phyloP scores from a whole-genome alignment of 768 basidiomycete genomes.

The Tricholoma furcatifolium region DNA sequence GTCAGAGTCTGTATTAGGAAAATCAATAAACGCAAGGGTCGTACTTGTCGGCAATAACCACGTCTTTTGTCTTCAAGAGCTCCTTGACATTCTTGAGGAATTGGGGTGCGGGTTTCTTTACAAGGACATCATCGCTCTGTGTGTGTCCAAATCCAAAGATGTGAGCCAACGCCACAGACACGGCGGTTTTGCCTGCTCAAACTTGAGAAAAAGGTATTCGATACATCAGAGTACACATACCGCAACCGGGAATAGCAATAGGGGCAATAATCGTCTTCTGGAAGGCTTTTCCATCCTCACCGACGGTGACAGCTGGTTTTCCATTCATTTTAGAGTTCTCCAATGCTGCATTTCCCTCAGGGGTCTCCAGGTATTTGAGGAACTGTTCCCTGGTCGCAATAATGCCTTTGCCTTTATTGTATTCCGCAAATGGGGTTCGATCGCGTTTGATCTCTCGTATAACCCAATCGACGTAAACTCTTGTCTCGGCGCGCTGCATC shows the following conservation, averaged over 20 bases:
- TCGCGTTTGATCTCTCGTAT: constrained; percentile 69
- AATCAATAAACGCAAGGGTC: constrained; percentile 28
- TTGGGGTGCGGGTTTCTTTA: constrained; percentile 66
- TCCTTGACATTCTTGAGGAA: constrained; percentile 74
- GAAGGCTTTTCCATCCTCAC: constrained; percentile 27
- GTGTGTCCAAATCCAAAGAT: constrained; percentile 90
- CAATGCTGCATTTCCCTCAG: constrained; percentile 40
- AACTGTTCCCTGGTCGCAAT: constrained; percentile 81
- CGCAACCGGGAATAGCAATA: constrained; percentile 90
- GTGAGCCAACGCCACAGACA: constrained; percentile 73
- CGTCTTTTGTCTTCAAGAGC: constrained; percentile 59
- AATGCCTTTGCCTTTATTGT: constrained; percentile 75
- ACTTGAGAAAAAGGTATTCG: constrained; percentile 14
- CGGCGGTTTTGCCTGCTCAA: constrained; percentile 79
- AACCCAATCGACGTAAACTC: constrained; percentile 81
- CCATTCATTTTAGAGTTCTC: constrained; percentile 28
- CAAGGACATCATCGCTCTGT: constrained; percentile 86
- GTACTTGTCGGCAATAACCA: constrained; percentile 94
- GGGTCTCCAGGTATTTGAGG: constrained; percentile 59
- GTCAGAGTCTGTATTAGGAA: not conserved
- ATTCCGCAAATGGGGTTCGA: constrained; percentile 58
- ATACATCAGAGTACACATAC: constrained; percentile 44
- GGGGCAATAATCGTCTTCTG: constrained; percentile 86
- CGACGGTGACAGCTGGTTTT: constrained; percentile 30
- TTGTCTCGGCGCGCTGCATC: constrained; percentile 76